A percentile compares a stretch with the other conserved stretches of the same genome.
phyloP scores from a whole-genome alignment of 1,284 basidiomycete genomes.

The Stygiomarasmius scandens region DNA sequence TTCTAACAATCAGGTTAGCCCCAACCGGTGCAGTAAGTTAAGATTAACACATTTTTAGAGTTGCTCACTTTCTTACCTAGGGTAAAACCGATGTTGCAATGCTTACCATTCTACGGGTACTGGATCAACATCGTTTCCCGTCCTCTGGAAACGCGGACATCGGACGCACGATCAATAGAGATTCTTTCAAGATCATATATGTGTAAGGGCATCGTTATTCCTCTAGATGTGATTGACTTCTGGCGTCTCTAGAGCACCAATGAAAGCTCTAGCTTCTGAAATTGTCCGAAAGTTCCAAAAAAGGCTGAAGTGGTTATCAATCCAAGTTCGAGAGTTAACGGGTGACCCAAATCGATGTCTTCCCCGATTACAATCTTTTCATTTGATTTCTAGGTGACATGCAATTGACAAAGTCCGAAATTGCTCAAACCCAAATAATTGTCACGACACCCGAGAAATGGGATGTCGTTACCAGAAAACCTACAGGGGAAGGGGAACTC shows the following conservation, averaged over 20 bases:
- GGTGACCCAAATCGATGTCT: slow-evolving; percentile 43
- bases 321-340: slow-evolving; percentile 91
- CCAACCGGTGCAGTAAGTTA: slow-evolving; percentile 89
- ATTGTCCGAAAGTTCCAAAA: slow-evolving; percentile 93
- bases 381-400: slow-evolving; percentile 76
- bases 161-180: slow-evolving; percentile 61
- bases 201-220: slow-evolving; percentile 61
- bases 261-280: slow-evolving; percentile 98
- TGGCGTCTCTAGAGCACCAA: slow-evolving; percentile 72
- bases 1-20: slow-evolving; percentile 47
- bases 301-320: slow-evolving; percentile 87
- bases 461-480: slow-evolving; percentile 99
- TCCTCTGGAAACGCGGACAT: slow-evolving; percentile 39
- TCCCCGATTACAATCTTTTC: background rate
- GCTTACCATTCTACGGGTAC: slow-evolving; percentile 88
- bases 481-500: slow-evolving; percentile 94
- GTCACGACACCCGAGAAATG: slow-evolving; percentile 99
- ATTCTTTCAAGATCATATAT: slow-evolving; percentile 96
- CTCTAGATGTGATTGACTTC: background rate
- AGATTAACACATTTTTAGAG: background rate
- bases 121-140: slow-evolving; percentile 69
- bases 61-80: slow-evolving; percentile 42
- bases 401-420: slow-evolving; percentile 95
- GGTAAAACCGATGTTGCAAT: slow-evolving; percentile 99
- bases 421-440: slow-evolving; percentile 96